Percentiles rank a stretch among this genome's conserved stretches.
Evolutionary conservation across 352 stramenopile genomes (phyloP).

Genomic region (Pythium angustatum): DNA sequence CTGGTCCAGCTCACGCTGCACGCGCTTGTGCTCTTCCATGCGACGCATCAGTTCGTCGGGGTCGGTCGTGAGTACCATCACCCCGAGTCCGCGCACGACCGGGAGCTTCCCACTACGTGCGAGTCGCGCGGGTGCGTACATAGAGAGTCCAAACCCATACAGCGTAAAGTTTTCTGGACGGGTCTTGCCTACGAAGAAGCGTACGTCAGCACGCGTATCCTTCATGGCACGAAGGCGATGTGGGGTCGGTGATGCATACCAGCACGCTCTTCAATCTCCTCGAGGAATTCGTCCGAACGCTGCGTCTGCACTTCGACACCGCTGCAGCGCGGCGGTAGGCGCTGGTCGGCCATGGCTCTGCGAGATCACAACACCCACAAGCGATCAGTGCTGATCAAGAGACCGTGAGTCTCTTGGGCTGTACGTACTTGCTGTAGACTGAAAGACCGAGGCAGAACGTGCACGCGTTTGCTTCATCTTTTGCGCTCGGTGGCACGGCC

Average conservation of each 20-base stretch:
- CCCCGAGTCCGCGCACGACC: constrained; percentile 47
- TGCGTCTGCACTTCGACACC: constrained; percentile 49
- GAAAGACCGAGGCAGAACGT: constrained; percentile 62
- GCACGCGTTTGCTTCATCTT: constrained; percentile 29
- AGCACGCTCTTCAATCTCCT: constrained; percentile 47
- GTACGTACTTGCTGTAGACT: constrained; percentile 68
- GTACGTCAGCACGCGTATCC: background rate
- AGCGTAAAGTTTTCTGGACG: constrained; percentile 57
- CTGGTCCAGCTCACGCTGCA: constrained; percentile 48
- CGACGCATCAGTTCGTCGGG: constrained; percentile 55
- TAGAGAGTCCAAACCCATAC: constrained; percentile 56
- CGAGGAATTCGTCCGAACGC: constrained; percentile 41
- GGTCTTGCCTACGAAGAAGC: constrained; percentile 29
- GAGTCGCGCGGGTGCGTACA: constrained; percentile 67
- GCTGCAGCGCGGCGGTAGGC: constrained; percentile 52
- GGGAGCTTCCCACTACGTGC: constrained; percentile 56
- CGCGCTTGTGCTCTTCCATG: constrained; percentile 67
- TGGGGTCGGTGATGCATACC: no score
- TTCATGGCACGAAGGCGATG: constrained; percentile 12
- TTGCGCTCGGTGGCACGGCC: background rate
- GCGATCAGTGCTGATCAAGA: no score
- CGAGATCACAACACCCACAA: background rate
- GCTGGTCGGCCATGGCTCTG: constrained; percentile 57
- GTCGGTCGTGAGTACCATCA: constrained; percentile 53
- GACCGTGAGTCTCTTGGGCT: no score